phyloP scores from a whole-genome alignment of 2,329 filamentous ascomycete species.

The Aspergillus transmontanensis region DNA sequence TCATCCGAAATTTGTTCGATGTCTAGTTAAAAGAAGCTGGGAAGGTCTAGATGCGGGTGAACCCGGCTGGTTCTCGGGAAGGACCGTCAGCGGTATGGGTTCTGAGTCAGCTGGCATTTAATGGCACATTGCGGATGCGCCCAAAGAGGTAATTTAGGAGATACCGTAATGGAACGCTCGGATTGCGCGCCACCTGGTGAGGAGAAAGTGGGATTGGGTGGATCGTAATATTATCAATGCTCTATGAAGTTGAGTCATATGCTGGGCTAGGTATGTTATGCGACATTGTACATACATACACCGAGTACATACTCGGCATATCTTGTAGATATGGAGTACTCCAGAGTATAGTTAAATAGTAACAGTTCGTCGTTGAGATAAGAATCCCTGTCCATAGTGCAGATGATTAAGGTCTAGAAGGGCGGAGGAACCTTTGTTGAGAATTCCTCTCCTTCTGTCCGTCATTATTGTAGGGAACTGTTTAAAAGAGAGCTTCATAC shows the following conservation, averaged over 20 bases:
- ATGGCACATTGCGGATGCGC: background rate
- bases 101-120: constrained; percentile 8
- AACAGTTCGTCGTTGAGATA: background rate
- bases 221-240: too few relatives aligned
- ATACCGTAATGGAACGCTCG: background rate
- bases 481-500: background rate
- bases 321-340: background rate
- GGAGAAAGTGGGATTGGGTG: too few relatives aligned
- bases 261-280: background rate
- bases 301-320: background rate
- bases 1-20: background rate
- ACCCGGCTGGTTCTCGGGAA: constrained; percentile 12
- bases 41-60: constrained; percentile 14
- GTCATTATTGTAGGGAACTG: background rate
- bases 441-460: background rate
- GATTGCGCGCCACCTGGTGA: background rate
- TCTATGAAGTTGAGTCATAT: background rate
- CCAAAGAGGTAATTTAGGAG: too few relatives aligned
- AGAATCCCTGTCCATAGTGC: background rate
- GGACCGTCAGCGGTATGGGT: constrained; percentile 4
- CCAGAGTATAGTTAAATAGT: too few relatives aligned
- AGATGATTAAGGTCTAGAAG: background rate
- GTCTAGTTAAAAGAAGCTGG: background rate
- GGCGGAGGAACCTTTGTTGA: background rate
- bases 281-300: background rate